phyloP scores from a whole-genome alignment of 306 rosid species.

The Cucurbita maxima region DNA sequence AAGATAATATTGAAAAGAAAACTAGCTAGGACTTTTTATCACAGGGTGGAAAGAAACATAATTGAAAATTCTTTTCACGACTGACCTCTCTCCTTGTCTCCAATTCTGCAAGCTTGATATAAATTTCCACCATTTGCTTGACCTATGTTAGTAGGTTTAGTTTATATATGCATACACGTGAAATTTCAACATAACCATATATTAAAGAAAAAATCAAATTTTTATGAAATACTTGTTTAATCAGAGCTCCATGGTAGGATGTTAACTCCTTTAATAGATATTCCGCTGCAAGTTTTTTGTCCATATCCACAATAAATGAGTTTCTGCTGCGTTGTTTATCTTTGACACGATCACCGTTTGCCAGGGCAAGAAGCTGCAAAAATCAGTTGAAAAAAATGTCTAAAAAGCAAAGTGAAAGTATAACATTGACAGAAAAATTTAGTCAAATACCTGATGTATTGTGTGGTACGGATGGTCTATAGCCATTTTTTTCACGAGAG shows the following conservation, averaged over 20 bases:
- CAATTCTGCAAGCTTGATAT: conserved; percentile 88
- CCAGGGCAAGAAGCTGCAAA: conserved; percentile 64
- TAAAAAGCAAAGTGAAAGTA: not conserved
- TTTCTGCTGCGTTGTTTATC: conserved; percentile 72
- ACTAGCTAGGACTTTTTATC: not conserved
- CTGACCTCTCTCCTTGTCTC: conserved; percentile 79
- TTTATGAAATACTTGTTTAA: conserved; percentile 42
- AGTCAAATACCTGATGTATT: conserved; percentile 52
- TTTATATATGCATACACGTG: not conserved
- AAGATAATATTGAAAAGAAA: conserved; percentile 7
- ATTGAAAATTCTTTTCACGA: not conserved
- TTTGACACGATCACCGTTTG: conserved; percentile 89
- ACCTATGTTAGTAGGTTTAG: conserved; percentile 22
- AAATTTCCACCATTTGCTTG: conserved; percentile 92
- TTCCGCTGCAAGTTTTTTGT: conserved; percentile 87
- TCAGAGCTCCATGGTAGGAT: conserved; percentile 53
- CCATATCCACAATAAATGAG: conserved; percentile 89
- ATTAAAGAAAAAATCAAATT: not conserved
- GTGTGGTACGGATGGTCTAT: conserved; percentile 93
- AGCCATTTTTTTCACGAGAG: conserved; percentile 91
- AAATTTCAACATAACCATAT: not conserved
- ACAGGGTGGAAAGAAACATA: not conserved
- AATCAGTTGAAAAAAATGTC: not conserved
- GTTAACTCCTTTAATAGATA: conserved; percentile 58
- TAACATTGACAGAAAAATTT: not conserved